Evolutionary conservation across 2,329 filamentous ascomycete species (phyloP), one percentile per base, ranked within the genome.

Genomic region (Neofusicoccum laricinum): DNA sequence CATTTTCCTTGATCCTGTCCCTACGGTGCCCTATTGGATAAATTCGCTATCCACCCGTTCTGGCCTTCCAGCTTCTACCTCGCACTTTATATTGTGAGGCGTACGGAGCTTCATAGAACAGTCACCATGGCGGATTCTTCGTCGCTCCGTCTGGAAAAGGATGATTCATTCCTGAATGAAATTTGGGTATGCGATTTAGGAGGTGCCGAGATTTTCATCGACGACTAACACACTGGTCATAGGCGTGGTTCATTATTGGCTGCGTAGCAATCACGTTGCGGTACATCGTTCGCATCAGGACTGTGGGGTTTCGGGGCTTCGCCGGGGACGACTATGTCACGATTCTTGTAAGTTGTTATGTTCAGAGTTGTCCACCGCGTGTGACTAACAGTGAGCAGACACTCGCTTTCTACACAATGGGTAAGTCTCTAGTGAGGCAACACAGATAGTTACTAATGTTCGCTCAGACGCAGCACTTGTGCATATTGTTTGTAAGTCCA

Each of bases 271-370:
- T 81, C 0, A n/a, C 73, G 1, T 30, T 71, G 2, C 73, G 78
- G 3, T 77, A 75, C 17, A 68, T 64, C 14, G 75, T 79, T 4
- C 73, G 78, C 0, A 61, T 79, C 15, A 75, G 76, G 2, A 76
- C 75, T 0, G 77, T 79, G 1, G 78, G 78, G 2, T 58, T 73
- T 32, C 70, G 72, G n/a, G 72, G 76, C 0, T 68, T 79, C 2
- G 71, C 75, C 21, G 75, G 78, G 5, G 79, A 81, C 65, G 78
- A 80, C 61, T 73, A 75, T 11, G 72, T 79, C 34, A 69, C 74
- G 0, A n/a, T 76, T 11, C 59, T 76, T 1, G 75, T 78, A 12
- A 49, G 55, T 59, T 12, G 8, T 17, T 8, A 4, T 7, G 8
- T 10, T 12, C 30, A 11, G 14, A 25, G 7, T 10, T 3, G 10